Base-by-base conservation (phyloP, 2,329 filamentous ascomycete species). In the Sporothrix humicola region DNA sequence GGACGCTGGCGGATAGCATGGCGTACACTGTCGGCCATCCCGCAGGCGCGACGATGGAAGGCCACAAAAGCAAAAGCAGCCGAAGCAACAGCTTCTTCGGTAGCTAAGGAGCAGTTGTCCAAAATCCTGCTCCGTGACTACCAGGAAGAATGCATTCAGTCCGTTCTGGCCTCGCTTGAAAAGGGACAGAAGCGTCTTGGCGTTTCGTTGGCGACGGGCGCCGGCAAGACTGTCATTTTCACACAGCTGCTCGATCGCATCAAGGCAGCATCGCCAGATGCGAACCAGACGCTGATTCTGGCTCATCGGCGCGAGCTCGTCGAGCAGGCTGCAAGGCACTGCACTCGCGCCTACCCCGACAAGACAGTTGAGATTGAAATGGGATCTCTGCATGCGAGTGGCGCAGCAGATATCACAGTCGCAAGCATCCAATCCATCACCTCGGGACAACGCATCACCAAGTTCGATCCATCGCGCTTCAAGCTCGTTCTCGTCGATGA, bases 401-500 rank as follows among this genome's bases (percentile, higher is more conserved):
- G 95, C 7, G 82, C 84, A 0, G 95, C 95, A 72, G 95, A 99
- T 81, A 98, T 99, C 77, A 98, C 95, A 9, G 87, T 99, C 70
- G 96, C 95, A 61, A 98, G 95, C 48, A 87, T 99, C 50, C 91
- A 92, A 79, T 98, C 93, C 81, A 90, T 99, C 77, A 89, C 87
- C 8, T 97, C 93, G 2, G 70, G 71, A 2, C 58, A 91, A 71
- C 89, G 96, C 1, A 86, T 98, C n/a, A 79, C 82, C 50, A 98
- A 97, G 79, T 98, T 95, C 78, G 89, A 97, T 77, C 92, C 94
- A 0, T 82, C 81, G 0, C 85, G 84, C 8, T 98, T 95, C 85
- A 99, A 99, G 82, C 88, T 99, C 0, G 84, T 99, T 0, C 87
- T 99, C 2, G 95, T 99, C 3, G 96, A 99, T 77, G 96, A 99